Base-by-base conservation (phyloP, 441 rosid genomes). In the Lepidium campestre region DNA sequence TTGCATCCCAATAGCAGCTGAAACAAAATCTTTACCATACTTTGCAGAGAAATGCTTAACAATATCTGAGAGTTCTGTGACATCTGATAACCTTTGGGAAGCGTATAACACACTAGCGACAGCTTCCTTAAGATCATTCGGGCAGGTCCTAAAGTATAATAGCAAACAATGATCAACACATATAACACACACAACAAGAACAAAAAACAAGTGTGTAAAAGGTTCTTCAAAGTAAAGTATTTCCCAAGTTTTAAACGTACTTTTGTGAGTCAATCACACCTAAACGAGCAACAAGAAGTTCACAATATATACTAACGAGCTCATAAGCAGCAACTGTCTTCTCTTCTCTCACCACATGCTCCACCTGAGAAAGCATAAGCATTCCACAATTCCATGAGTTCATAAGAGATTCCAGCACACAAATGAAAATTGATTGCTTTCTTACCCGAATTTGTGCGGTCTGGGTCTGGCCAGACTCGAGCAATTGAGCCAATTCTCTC, bases 261-360 rank as follows among this genome's bases (percentile, higher is more conserved):
- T 91, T 91, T 19, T 93, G 99, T 1, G 99, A 86, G 54, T 93
- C 95, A 20, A 93, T 73, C 15, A 87, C 82, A 14, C 87, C 83
- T 70, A 93, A 74, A 42, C 96, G 99, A n/a, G 88, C 84, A 2
- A 76, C 93, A 54, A 93, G 72, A 41, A 91, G 88, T 64, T 91
- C 96, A 47, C 97, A 91, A 72, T 86, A 93, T 68, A 93, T 83
- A 75, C 87, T 89, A 63, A 89, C 74, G 58, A 93, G 96, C 23
- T 89, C 96, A 76, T 82, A 93, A 7, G 96, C 97, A 1, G 92
- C 89, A 75, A 87, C 59, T 13, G 84, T 87, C 83, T 91, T 93
- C 81, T 91, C 90, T 85, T 93, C 99, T 68, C 90, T 82, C 58
- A 87, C 86, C 37, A 89, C 90, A 91, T 93, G 97, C 70, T 93